Percentiles rank a stretch among this genome's conserved stretches.
Evolutionary conservation across 2,329 filamentous ascomycete species (phyloP).

Genomic region (Cladosporium sphaerospermum): DNA sequence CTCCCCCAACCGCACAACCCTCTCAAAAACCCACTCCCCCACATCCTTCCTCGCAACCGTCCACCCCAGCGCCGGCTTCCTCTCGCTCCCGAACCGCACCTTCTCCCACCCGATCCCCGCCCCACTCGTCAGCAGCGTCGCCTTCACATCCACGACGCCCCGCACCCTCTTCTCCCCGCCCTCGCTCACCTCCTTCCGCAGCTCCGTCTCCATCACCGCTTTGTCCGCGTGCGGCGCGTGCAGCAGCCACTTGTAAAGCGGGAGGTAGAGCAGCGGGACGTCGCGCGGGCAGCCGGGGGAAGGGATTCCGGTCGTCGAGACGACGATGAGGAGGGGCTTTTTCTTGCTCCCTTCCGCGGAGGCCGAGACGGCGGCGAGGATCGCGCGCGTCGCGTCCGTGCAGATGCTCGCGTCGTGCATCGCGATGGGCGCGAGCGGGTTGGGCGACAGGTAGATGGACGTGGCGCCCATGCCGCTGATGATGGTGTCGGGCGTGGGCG

Average conservation of each 20-base stretch:
- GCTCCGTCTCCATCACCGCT: conserved; percentile 28
- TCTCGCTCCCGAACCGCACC: conserved; percentile 30
- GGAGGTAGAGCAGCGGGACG: conserved; percentile 29
- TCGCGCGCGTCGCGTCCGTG: conserved; percentile 24
- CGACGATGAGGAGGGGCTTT: conserved; percentile 28
- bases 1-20: conserved; percentile 21
- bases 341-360: conserved; percentile 11
- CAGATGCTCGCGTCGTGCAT: conserved; percentile 31
- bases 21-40: conserved; percentile 35
- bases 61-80: conserved; percentile 33
- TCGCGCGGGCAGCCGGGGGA: conserved; percentile 26
- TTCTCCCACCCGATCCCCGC: conserved; percentile 22
- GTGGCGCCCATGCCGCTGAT: conserved; percentile 43
- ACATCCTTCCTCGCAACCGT: conserved; percentile 35
- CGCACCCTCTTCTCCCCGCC: conserved; percentile 16
- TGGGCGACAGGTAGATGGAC: background rate
- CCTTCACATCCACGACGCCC: conserved; percentile 31
- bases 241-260: conserved; percentile 33
- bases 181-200: conserved; percentile 21
- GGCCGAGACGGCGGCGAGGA: conserved; percentile 29
- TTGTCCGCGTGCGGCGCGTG: conserved; percentile 37
- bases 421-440: conserved; percentile 11
- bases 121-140: conserved; percentile 33
- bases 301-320: conserved; percentile 36
- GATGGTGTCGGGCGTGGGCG: conserved; percentile 33